Base-by-base conservation (phyloP, 2,329 filamentous ascomycete species). In the Phaeosphaeria sp. region DNA sequence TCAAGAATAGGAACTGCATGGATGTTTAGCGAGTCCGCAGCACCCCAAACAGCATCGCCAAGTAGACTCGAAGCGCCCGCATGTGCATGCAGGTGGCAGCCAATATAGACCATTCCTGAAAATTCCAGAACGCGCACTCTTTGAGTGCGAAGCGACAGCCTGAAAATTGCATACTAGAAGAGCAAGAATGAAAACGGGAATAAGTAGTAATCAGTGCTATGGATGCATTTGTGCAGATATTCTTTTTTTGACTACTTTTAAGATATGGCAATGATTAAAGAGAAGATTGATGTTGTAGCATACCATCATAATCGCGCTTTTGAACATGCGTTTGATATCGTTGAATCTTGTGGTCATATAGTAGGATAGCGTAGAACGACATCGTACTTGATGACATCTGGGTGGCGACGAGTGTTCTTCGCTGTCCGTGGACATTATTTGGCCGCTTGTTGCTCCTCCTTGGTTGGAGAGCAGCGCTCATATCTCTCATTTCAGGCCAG, bases 401-500 rank as follows among this genome's bases (percentile, higher is more conserved):
- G 25, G 5, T 27, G 25, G 4, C 25, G 5, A 27, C 9, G 25
- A 9, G 5, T 27, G n/a, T 27, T 5, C 9, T 27, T 27, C 25
- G 25, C 25, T 27, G 9, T 27, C 25, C 25, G 9, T 27, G 9
- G 25, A 27, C 25, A 27, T 27, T 9, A 27, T 27, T 9, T 4
- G 25, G 25, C 25, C 5, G 5, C 9, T 9, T 27, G 9, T 27
- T 4, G 9, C 25, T 27, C 9, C 25, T 41, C 36, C n/a, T 18
- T 15, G n/a, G 15, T 41, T n/a, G n/a, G n/a, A 5, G 36, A 41
- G 33, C 7, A 41, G 18, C 46, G 15, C 17, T 33, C 21, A 13
- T 6, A 13, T 21, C n/a, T 23, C 42, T 72, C 62, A 72, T 25
- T 54, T 63, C 25, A 76, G 64, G 10, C 75, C 75, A 30, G 74